Conservation (phyloP, 2,329 filamentous ascomycete species). For the Cercospora sojina region DNA sequence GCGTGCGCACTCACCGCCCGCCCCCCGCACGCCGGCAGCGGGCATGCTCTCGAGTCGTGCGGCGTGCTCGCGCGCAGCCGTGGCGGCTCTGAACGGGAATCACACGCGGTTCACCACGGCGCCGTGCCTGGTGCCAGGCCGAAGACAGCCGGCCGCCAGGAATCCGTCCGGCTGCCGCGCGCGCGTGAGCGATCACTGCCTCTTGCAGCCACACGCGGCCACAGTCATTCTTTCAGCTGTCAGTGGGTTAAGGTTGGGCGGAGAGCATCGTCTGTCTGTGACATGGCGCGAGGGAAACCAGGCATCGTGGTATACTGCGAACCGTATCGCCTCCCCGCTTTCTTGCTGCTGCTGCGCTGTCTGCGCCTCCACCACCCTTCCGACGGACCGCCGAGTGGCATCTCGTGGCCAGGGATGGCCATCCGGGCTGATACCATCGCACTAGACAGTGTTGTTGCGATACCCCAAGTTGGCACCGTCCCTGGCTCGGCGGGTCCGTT, state of each 20-base stretch:
- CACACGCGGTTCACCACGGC: background rate
- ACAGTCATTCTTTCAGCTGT: constrained; percentile 14
- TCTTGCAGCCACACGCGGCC: constrained; percentile 1
- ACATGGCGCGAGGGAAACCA: constrained; percentile 12
- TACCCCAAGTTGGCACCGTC: constrained; percentile 23
- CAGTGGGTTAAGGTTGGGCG: constrained; percentile 26
- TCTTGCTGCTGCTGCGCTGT: background rate
- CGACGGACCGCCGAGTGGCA: background rate
- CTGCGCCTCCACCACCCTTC: background rate
- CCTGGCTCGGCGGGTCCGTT: constrained; percentile 18
- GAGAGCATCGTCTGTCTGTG: constrained; percentile 17
- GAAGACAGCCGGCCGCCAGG: background rate
- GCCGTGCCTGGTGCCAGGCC: background rate
- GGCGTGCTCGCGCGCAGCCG: background rate
- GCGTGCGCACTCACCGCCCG: background rate
- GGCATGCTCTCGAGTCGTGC: constrained; percentile 2
- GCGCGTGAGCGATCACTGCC: constrained; percentile 2
- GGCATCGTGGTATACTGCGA: constrained; percentile 19
- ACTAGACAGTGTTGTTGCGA: constrained; percentile 20
- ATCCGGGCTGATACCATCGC: constrained; percentile 7
- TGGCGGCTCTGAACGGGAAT: background rate
- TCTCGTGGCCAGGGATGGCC: constrained; percentile 8
- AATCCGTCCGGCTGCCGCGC: constrained; percentile 4
- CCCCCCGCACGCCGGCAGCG: background rate
- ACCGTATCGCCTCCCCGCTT: constrained; percentile 7